Percentiles rank a stretch among this genome's conserved stretches.
Evolutionary conservation across 108 stramenopile genomes (phyloP).

Genomic region (Nitzschia sp.): DNA sequence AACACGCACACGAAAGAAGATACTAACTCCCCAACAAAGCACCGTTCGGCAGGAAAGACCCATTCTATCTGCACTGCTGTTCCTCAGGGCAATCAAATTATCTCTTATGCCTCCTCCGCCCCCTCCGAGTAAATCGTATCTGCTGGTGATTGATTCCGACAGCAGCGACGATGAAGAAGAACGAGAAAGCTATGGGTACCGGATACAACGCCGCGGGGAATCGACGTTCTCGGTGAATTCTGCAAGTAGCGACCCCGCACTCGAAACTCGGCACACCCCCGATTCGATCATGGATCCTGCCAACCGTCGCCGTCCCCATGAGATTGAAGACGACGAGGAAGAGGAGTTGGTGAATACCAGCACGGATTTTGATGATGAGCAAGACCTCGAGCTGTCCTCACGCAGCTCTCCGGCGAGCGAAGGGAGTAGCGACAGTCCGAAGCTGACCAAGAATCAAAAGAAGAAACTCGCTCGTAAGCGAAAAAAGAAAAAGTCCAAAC

Average conservation of each 20-base stretch:
- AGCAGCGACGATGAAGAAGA: slow-evolving; percentile 52
- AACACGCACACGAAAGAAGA: too few relatives aligned
- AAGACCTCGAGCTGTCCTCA: background rate
- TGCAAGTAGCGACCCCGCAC: background rate
- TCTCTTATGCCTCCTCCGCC: slow-evolving; percentile 86
- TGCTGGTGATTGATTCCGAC: slow-evolving; percentile 55
- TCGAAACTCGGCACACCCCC: background rate
- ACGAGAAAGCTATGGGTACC: background rate
- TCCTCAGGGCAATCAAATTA: too few relatives aligned
- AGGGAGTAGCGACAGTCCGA: background rate
- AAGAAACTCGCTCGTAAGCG: slow-evolving; percentile 42
- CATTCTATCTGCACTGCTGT: too few relatives aligned
- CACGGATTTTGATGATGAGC: background rate
- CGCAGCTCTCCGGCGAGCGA: background rate
- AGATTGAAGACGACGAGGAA: slow-evolving; percentile 12
- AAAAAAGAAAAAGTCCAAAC: slow-evolving; percentile 45
- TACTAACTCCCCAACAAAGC: too few relatives aligned
- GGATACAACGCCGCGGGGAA: slow-evolving; percentile 3
- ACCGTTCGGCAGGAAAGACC: too few relatives aligned
- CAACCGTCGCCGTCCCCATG: slow-evolving; percentile 5
- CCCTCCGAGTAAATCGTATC: slow-evolving; percentile 76
- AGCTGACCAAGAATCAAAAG: slow-evolving; percentile 46
- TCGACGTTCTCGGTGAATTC: background rate
- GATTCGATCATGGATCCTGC: background rate
- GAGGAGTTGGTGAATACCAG: slow-evolving; percentile 14